phyloP scores from a whole-genome alignment of 176 grass and related monocot genomes.

The Avena insularis region DNA sequence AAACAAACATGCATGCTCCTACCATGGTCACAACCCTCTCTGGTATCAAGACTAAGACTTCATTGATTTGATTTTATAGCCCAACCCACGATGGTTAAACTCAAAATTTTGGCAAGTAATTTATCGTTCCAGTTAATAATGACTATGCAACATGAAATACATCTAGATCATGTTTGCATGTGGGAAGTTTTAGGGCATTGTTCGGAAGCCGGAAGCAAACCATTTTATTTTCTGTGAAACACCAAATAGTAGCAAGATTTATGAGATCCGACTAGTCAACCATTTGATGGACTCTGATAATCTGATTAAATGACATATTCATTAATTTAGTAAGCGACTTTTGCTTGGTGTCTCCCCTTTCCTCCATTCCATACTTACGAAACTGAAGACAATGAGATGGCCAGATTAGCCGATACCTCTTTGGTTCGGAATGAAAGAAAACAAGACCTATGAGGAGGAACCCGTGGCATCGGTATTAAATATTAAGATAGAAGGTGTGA shows the following conservation, averaged over 20 bases:
- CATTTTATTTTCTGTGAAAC: background rate
- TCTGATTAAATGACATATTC: background rate
- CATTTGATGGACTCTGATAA: background rate
- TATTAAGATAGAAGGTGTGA: no score
- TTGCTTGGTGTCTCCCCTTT: no score
- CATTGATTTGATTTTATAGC: conserved; percentile 28
- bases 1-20: background rate
- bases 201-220: background rate
- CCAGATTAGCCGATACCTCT: no score
- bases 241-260: background rate
- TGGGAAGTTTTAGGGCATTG: background rate
- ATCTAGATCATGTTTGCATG: background rate
- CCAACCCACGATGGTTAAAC: background rate
- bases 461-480: no score
- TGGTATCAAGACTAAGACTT: conserved; percentile 28
- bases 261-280: background rate
- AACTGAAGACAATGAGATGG: no score
- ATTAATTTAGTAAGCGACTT: background rate
- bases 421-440: no score
- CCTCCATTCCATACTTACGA: no score
- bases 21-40: background rate
- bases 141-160: conserved; percentile 14
- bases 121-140: background rate
- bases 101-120: background rate
- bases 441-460: no score